These are phyloP conservation scores for Diaporthe nobilis DNA, from an alignment of 2,329 filamentous ascomycete genomes.

Conservation along the genomic window DNA sequence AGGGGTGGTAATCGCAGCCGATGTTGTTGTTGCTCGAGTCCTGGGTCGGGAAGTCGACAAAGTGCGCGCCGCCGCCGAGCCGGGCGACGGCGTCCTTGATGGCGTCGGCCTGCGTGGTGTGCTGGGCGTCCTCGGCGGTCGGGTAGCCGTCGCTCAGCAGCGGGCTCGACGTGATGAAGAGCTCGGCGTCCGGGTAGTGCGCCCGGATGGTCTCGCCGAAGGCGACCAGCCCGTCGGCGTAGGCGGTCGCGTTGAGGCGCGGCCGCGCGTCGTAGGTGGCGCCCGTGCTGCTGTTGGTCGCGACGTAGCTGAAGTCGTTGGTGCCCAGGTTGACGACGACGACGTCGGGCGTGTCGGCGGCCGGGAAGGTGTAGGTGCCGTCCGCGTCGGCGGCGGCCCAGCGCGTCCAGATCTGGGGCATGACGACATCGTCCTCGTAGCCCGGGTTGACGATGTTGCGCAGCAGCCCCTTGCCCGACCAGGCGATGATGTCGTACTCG, in stretches of 20 bases:
- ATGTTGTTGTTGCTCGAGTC: conserved; percentile 51
- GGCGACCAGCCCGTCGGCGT: conserved; percentile 49
- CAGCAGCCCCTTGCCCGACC: conserved; percentile 59
- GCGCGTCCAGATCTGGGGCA: conserved; percentile 58
- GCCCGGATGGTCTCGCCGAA: conserved; percentile 52
- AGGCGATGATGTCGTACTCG: conserved; percentile 59
- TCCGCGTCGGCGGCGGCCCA: conserved; percentile 58
- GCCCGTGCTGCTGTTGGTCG: conserved; percentile 14
- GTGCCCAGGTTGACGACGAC: conserved; percentile 61
- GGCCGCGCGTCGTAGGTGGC: conserved; percentile 43
- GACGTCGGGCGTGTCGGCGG: conserved; percentile 48
- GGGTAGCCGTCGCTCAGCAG: conserved; percentile 57
- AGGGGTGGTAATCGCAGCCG: conserved; percentile 60
- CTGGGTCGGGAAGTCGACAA: conserved; percentile 59
- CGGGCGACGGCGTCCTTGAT: conserved; percentile 52
- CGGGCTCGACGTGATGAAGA: conserved; percentile 58
- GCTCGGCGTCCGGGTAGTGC: conserved; percentile 53
- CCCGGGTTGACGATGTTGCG: conserved; percentile 54
- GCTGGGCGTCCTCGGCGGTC: conserved; percentile 52
- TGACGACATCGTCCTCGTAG: conserved; percentile 51
- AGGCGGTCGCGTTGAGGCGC: conserved; percentile 48
- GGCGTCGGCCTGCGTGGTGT: conserved; percentile 53
- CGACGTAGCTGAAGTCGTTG: conserved; percentile 58
- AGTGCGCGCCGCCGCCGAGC: conserved; percentile 51
- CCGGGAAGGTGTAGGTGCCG: conserved; percentile 55